Percentiles rank a stretch among this genome's conserved stretches.
Evolutionary conservation across 768 basidiomycete genomes (phyloP).

Genomic region (Termitomyces sp.): DNA sequence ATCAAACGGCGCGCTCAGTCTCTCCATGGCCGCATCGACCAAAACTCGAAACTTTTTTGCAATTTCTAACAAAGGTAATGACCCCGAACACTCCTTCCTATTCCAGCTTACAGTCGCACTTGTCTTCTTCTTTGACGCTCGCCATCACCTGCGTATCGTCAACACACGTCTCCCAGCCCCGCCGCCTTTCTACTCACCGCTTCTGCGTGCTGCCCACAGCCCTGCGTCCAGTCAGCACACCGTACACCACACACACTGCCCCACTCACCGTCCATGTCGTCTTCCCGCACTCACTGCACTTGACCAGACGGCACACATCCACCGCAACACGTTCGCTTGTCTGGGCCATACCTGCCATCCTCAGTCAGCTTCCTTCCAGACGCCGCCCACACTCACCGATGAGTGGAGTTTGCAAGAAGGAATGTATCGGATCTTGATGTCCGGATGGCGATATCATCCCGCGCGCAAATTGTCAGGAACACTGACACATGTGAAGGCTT

Average conservation of each 20-base stretch:
- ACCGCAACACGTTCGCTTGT: conserved; percentile 25
- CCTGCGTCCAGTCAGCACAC: conserved; percentile 34
- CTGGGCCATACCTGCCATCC: conserved; percentile 6
- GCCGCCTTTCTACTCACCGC: conserved; percentile 34
- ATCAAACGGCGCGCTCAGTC: conserved; percentile 24
- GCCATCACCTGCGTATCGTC: conserved; percentile 34
- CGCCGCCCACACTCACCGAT: not conserved
- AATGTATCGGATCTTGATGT: not conserved
- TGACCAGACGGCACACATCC: conserved; percentile 50
- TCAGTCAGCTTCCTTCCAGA: not conserved
- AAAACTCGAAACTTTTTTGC: conserved; percentile 10
- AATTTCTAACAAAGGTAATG: conserved; percentile 3
- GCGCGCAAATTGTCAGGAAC: no score
- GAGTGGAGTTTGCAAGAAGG: not conserved
- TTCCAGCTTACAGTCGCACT: conserved; percentile 30
- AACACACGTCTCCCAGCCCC: not conserved
- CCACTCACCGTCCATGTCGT: conserved; percentile 61
- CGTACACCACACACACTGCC: not conserved
- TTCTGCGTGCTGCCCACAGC: conserved; percentile 65
- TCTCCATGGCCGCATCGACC: not conserved
- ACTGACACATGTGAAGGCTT: no score
- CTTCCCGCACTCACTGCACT: conserved; percentile 60
- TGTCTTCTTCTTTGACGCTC: conserved; percentile 39
- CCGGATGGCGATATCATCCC: no score
- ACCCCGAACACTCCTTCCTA: conserved; percentile 21